Evolutionary conservation across 1,284 basidiomycete genomes (phyloP).

Genomic region (Tilletia caries): DNA sequence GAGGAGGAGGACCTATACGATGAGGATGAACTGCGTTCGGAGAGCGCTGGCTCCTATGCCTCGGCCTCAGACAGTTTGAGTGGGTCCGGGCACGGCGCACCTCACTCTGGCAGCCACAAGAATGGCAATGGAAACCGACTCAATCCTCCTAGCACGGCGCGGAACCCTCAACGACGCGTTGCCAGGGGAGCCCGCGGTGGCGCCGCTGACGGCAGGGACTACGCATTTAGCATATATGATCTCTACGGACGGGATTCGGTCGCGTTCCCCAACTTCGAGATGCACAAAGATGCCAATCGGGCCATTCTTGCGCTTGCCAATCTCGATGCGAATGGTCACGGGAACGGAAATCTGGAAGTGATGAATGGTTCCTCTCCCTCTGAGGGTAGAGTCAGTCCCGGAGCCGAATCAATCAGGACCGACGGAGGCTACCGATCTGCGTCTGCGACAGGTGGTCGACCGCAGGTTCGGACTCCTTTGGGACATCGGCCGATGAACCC

Average conservation of each 20-base stretch:
- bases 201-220: slow-evolving; percentile 28
- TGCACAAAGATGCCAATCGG: slow-evolving; percentile 19
- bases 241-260: slow-evolving; percentile 49
- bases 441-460: neutral
- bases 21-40: slow-evolving; percentile 3
- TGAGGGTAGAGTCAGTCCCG: slow-evolving; percentile 1
- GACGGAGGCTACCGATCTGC: neutral
- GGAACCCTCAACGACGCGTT: neutral
- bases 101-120: neutral
- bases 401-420: neutral
- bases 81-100: neutral
- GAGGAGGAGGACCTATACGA: slow-evolving; percentile 18
- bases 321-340: neutral
- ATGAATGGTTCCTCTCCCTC: neutral
- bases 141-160: neutral
- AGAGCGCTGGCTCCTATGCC: neutral
- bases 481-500: slow-evolving; percentile 8
- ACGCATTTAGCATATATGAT: slow-evolving; percentile 48
- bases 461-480: neutral
- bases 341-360: slow-evolving; percentile 8
- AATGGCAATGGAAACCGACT: neutral
- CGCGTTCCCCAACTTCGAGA: slow-evolving; percentile 47
- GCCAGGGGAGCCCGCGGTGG: no score
- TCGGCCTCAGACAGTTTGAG: neutral
- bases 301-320: slow-evolving; percentile 3